Base-by-base conservation (phyloP, 2,329 filamentous ascomycete species). In the Ophiognomonia clavigignenti-juglandacearum region DNA sequence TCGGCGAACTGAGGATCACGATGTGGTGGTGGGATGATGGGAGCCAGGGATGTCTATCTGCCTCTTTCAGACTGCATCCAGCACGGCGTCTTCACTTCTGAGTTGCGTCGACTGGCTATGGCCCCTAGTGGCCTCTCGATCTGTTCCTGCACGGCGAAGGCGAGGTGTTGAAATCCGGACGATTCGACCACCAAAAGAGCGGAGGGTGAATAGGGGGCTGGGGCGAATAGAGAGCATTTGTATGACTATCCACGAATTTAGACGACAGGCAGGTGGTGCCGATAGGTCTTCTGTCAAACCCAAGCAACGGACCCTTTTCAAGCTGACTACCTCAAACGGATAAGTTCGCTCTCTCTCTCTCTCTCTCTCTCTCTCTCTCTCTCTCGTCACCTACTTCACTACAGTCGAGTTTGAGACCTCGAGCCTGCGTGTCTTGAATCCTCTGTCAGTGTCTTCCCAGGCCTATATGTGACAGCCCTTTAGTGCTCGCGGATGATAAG, bases 231-330 rank as follows among this genome's bases (percentile, higher is more conserved):
- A 45, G 47, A 34, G 39, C 35, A 20, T 32, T 39, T 46, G 43
- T 47, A 44, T 49, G 42, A 43, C 39, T 35, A 46, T 45, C 20
- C 31, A 48, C 34, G 39, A 45, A 43, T 22, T 43, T 49, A 52
- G 42, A 52, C 45, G 42, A 46, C 39, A 44, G 40, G 39, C 41
- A 42, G 43, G 22, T 16, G 42, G 46, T 41, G 40, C 35, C 27
- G 24, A 23, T 35, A 42, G 43, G 23, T 32, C 14, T 31, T 45
- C 34, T n/a, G 42, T 29, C 11, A 36, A 40, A 45, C 11, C 23
- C 38, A 45, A 27, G 43, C 32, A 19, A 45, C 35, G 24, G 24
- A 6, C 24, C 10, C 10, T 26, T 26, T 26, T 26, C 10, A 26
- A 6, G 6, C 24, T 6, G 24, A n/a, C n/a, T n/a, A n/a, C n/a